These are phyloP conservation scores for Schwanniomyces sp. DNA, from an alignment of 805 yeast species.

Conservation along the genomic window DNA sequence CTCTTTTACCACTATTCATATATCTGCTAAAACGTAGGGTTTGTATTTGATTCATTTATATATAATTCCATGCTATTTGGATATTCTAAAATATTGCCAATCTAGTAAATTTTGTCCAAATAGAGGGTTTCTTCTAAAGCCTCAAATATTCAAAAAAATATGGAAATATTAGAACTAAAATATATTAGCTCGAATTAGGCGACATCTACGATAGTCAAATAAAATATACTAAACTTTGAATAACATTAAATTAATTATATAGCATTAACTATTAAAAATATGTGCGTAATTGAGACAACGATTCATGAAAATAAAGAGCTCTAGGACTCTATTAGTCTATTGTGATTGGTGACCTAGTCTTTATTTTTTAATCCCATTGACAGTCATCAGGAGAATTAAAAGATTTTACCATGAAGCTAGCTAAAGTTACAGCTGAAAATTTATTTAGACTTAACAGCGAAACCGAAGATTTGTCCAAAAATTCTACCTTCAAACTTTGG, in stretches of 20 bases:
- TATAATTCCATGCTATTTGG: too few relatives aligned
- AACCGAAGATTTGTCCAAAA: slow-evolving; percentile 43
- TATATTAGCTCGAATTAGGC: too few relatives aligned
- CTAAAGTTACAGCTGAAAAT: background rate
- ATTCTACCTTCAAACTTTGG: slow-evolving; percentile 41
- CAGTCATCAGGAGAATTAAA: background rate
- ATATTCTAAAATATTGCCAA: too few relatives aligned
- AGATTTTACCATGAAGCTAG: background rate
- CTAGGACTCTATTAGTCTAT: background rate
- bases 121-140: too few relatives aligned
- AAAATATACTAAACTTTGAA: background rate
- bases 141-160: too few relatives aligned
- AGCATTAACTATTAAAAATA: background rate
- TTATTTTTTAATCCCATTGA: background rate
- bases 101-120: too few relatives aligned
- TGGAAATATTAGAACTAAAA: too few relatives aligned
- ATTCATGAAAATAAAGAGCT: background rate
- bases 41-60: too few relatives aligned
- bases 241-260: background rate
- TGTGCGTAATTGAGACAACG: background rate
- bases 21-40: too few relatives aligned
- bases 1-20: too few relatives aligned
- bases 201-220: too few relatives aligned
- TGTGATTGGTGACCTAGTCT: background rate
- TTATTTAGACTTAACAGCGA: slow-evolving; percentile 15